Conservation (phyloP, 2,329 filamentous ascomycete genomes). For the Incumbomyces lentus region DNA sequence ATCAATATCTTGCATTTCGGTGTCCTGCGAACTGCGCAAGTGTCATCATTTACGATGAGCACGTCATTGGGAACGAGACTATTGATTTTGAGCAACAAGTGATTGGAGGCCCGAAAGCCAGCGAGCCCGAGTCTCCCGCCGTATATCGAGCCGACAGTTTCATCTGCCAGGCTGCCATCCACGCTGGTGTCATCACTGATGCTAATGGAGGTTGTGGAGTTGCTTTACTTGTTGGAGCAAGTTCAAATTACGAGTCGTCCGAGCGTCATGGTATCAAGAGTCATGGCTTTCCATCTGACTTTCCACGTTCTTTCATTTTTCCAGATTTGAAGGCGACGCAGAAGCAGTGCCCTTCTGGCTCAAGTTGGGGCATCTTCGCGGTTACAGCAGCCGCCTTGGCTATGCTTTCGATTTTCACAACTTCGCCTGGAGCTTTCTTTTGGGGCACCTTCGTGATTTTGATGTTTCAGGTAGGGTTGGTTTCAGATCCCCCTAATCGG, state of each 20-base stretch:
- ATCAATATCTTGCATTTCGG: conserved; percentile 43
- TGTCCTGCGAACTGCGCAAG: conserved; percentile 46
- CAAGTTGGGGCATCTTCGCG: conserved; percentile 72
- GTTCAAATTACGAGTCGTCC: conserved; percentile 52
- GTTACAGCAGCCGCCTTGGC: conserved; percentile 72
- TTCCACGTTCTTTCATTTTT: conserved; percentile 79
- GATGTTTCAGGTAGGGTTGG: conserved; percentile 83
- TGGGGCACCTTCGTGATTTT: conserved; percentile 68
- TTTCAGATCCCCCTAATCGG: conserved; percentile 70
- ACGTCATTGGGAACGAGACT: conserved; percentile 41
- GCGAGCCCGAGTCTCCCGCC: conserved; percentile 34
- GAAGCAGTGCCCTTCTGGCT: conserved; percentile 60
- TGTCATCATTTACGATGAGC: conserved; percentile 39
- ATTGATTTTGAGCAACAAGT: conserved; percentile 43
- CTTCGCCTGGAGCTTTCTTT: conserved; percentile 71
- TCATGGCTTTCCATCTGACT: conserved; percentile 72
- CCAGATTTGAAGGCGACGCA: conserved; percentile 41
- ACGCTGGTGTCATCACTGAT: conserved; percentile 67
- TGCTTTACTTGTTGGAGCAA: conserved; percentile 60
- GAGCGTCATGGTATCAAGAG: conserved; percentile 66
- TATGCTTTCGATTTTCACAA: conserved; percentile 70
- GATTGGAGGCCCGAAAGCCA: conserved; percentile 38
- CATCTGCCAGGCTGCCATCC: conserved; percentile 74
- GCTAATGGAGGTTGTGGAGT: conserved; percentile 71
- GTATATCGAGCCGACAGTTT: conserved; percentile 84